Conservation (phyloP, 2,329 filamentous ascomycete species). For the Aulographum hederae region DNA sequence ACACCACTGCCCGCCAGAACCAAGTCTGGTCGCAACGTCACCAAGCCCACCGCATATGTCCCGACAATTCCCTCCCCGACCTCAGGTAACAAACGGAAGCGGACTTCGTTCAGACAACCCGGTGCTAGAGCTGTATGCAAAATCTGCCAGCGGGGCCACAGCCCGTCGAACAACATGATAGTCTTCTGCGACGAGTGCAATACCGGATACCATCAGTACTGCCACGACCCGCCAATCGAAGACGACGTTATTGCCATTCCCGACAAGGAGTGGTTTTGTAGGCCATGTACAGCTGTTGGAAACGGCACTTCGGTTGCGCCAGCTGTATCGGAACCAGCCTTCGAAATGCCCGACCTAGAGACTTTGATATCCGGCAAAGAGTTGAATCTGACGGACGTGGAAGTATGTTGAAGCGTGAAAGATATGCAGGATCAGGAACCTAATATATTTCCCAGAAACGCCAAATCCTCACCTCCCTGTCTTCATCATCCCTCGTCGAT, state of each 20-base stretch:
- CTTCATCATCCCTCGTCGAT: slow-evolving; percentile 42
- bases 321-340: too few species aligned
- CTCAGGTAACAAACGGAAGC: slow-evolving; percentile 34
- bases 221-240: slow-evolving; percentile 59
- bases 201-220: slow-evolving; percentile 62
- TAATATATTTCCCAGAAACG: too few species aligned
- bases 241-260: slow-evolving; percentile 48
- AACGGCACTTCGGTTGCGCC: too few species aligned
- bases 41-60: slow-evolving; percentile 45
- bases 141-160: slow-evolving; percentile 53
- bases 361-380: too few species aligned
- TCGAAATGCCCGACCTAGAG: too few species aligned
- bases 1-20: slow-evolving; percentile 46
- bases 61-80: slow-evolving; percentile 33
- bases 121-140: slow-evolving; percentile 39
- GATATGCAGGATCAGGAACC: too few species aligned
- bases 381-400: too few species aligned
- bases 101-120: neutral
- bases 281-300: slow-evolving; percentile 8
- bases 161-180: slow-evolving; percentile 57
- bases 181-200: slow-evolving; percentile 77
- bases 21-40: slow-evolving; percentile 57
- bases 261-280: slow-evolving; percentile 55
- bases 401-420: too few species aligned
- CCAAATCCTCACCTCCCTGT: slow-evolving; percentile 41